Conservation (phyloP, 2,329 filamentous ascomycete species). For the Lecanicillium sp. region DNA sequence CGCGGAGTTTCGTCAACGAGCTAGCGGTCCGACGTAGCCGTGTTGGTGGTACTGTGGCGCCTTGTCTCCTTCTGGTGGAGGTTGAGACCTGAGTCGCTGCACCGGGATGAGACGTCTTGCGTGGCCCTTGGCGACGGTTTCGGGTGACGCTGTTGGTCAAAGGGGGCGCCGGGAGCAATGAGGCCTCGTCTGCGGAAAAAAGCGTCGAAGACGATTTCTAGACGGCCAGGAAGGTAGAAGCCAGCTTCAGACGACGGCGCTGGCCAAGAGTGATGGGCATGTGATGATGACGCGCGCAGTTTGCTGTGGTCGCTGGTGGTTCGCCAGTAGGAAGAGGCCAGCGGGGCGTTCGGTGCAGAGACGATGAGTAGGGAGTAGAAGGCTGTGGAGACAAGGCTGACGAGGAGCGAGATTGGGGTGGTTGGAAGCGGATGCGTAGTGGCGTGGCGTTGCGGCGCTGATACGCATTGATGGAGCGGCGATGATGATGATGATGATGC, state of each 20-base stretch:
- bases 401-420: not conserved
- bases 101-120: no score
- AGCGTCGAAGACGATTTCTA: not conserved
- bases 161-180: no score
- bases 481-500: not conserved
- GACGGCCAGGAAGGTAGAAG: not conserved
- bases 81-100: no score
- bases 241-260: not conserved
- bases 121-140: no score
- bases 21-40: no score
- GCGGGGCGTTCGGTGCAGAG: no score
- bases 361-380: constrained; percentile 6
- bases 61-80: no score
- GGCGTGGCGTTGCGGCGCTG: not conserved
- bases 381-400: constrained; percentile 13
- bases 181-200: no score
- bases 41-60: no score
- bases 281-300: constrained; percentile 13
- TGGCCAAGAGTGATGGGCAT: not conserved
- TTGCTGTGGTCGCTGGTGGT: not conserved
- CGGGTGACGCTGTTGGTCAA: no score
- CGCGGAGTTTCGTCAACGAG: no score
- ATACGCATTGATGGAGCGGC: not conserved
- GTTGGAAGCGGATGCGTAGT: not conserved
- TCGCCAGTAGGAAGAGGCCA: constrained; percentile 5